Conservation (phyloP, 2,329 filamentous ascomycete genomes). For the Neonectria coccinea region DNA sequence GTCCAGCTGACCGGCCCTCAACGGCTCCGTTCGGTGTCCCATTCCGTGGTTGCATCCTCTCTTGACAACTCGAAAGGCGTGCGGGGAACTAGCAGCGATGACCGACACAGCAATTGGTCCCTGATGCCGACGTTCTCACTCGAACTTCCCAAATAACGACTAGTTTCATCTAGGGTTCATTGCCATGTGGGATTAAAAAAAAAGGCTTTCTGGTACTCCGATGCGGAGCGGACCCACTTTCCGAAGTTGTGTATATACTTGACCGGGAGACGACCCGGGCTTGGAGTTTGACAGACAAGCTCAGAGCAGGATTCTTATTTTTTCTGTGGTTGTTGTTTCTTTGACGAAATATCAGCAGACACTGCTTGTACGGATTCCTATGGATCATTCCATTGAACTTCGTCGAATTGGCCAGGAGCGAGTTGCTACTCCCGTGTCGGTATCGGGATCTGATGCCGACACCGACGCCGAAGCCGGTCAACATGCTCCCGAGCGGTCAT, state of each 20-base stretch:
- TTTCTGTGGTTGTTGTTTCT: not conserved
- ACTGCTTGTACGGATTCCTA: not conserved
- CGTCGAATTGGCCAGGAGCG: not conserved
- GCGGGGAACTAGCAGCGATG: slow-evolving; percentile 11
- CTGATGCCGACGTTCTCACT: not conserved
- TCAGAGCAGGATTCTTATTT: not conserved
- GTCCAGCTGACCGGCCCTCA: not conserved
- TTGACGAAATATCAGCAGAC: not conserved
- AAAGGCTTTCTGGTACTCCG: slow-evolving; percentile 9
- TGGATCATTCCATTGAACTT: slow-evolving; percentile 12
- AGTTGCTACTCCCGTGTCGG: slow-evolving; percentile 6
- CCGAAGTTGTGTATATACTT: slow-evolving; percentile 16
- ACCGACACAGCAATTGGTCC: not conserved
- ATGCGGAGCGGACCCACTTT: slow-evolving; percentile 26
- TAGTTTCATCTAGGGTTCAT: slow-evolving; percentile 9
- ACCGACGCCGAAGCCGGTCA: slow-evolving; percentile 25
- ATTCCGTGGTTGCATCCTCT: slow-evolving; percentile 1
- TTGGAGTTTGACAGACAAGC: slow-evolving; percentile 2
- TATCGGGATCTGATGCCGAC: slow-evolving; percentile 35
- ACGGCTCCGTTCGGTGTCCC: not conserved
- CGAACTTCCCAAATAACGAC: slow-evolving; percentile 11
- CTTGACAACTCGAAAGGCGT: slow-evolving; percentile 15
- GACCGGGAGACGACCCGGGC: not conserved
- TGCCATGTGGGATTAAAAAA: slow-evolving; percentile 22
- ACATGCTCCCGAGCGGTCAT: slow-evolving; percentile 31